These are phyloP conservation scores for Microthlaspi erraticum DNA, from an alignment of 345 rosid species.

Conservation along the genomic window DNA sequence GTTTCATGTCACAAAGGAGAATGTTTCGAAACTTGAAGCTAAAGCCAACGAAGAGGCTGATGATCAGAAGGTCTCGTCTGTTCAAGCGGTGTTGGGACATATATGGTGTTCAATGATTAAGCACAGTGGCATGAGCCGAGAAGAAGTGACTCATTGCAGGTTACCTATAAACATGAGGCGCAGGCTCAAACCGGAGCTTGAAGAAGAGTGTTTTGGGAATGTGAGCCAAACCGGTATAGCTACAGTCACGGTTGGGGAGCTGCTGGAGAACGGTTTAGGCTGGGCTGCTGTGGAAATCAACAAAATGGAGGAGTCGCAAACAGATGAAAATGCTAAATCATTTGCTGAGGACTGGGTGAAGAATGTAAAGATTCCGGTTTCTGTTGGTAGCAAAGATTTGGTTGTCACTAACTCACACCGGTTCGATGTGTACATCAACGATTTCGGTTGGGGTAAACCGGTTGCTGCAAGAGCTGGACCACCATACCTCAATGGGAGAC, in stretches of 20 bases:
- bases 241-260: constrained; percentile 34
- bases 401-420: constrained; percentile 43
- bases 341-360: constrained; percentile 42
- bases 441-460: constrained; percentile 59
- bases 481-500: constrained; percentile 46
- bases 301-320: constrained; percentile 36
- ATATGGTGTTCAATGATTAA: constrained; percentile 41
- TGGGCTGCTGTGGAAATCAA: constrained; percentile 40
- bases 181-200: constrained; percentile 32
- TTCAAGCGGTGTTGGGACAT: constrained; percentile 43
- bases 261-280: constrained; percentile 37
- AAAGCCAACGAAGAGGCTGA: constrained; percentile 45
- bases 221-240: constrained; percentile 38
- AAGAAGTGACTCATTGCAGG: constrained; percentile 41
- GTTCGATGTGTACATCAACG: constrained; percentile 48
- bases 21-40: constrained; percentile 42
- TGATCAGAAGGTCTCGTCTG: constrained; percentile 40
- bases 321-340: constrained; percentile 27
- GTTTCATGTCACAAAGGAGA: constrained; percentile 45
- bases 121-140: constrained; percentile 31
- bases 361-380: constrained; percentile 31
- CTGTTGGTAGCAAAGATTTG: constrained; percentile 30
- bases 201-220: constrained; percentile 42
- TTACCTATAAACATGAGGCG: constrained; percentile 43
- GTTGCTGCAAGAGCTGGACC: constrained; percentile 46